These are phyloP conservation scores for Garcia nutans DNA, from an alignment of 345 rosid species.

Conservation along the genomic window DNA sequence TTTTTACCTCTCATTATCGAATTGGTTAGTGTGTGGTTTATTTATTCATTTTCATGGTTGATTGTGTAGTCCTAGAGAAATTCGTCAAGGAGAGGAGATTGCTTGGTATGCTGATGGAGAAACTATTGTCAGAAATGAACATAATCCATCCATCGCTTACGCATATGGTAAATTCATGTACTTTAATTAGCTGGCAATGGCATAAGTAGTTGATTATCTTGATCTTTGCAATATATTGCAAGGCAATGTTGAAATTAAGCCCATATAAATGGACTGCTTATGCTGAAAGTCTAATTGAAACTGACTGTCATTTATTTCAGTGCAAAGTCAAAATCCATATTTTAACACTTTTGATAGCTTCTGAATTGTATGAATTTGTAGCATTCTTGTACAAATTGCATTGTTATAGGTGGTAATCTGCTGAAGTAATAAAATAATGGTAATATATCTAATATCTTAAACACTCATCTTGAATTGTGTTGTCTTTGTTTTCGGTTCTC, in stretches of 20 bases:
- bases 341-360: neutral
- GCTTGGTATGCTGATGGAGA: constrained; percentile 99
- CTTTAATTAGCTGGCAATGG: neutral
- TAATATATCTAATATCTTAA: too few relatives aligned
- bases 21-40: constrained; percentile 11
- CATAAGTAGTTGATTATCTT: too few relatives aligned
- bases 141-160: constrained; percentile 82
- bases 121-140: constrained; percentile 83
- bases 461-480: neutral
- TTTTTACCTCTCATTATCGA: neutral
- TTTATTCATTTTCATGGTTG: constrained; percentile 12
- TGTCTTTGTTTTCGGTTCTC: neutral
- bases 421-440: neutral
- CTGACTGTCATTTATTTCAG: neutral
- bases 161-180: constrained; percentile 72
- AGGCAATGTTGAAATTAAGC: neutral
- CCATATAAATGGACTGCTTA: neutral
- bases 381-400: too few relatives aligned
- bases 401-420: neutral
- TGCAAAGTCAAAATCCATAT: neutral
- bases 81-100: constrained; percentile 96
- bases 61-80: constrained; percentile 80
- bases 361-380: neutral
- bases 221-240: neutral
- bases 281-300: neutral